phyloP scores from a whole-genome alignment of 768 basidiomycete genomes.

The Rhodotorula babjevae region DNA sequence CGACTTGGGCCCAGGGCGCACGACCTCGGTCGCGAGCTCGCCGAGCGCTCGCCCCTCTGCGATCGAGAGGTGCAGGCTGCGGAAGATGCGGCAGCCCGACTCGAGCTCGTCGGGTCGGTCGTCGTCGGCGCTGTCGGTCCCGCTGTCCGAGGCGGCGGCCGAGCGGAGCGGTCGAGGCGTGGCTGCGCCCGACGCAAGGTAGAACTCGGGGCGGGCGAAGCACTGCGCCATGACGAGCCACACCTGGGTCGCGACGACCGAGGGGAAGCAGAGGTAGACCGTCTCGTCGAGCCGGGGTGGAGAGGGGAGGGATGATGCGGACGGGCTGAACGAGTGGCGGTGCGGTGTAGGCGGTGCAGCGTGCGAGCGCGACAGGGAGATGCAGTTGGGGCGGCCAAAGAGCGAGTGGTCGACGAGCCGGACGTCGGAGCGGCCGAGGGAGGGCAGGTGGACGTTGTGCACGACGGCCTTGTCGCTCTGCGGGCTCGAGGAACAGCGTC shows the following conservation, averaged over 20 bases:
- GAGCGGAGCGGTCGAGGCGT: slow-evolving; percentile 5
- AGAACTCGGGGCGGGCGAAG: slow-evolving; percentile 73
- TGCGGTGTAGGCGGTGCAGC: slow-evolving; percentile 13
- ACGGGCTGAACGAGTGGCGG: slow-evolving; percentile 14
- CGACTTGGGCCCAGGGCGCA: slow-evolving; percentile 10
- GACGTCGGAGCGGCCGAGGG: slow-evolving; percentile 63
- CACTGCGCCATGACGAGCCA: slow-evolving; percentile 78
- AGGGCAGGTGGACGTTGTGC: slow-evolving; percentile 29
- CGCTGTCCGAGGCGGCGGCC: slow-evolving; percentile 4
- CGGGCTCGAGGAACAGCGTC: background rate
- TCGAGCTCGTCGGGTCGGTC: slow-evolving; percentile 47
- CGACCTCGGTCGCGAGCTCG: slow-evolving; percentile 48
- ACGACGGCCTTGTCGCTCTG: slow-evolving; percentile 32
- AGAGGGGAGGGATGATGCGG: slow-evolving; percentile 3
- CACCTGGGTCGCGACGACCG: slow-evolving; percentile 60
- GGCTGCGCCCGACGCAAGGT: slow-evolving; percentile 44
- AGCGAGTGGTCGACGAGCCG: slow-evolving; percentile 69
- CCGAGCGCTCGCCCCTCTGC: slow-evolving; percentile 72
- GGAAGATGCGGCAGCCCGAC: slow-evolving; percentile 60
- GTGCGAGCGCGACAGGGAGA: slow-evolving; percentile 62
- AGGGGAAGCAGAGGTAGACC: slow-evolving; percentile 68
- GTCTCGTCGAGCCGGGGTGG: slow-evolving; percentile 53
- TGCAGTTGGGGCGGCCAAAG: slow-evolving; percentile 69
- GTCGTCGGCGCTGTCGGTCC: slow-evolving; percentile 48
- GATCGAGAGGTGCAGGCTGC: slow-evolving; percentile 69